Conservation (phyloP, 306 rosid genomes). For the Prunus armeniaca region DNA sequence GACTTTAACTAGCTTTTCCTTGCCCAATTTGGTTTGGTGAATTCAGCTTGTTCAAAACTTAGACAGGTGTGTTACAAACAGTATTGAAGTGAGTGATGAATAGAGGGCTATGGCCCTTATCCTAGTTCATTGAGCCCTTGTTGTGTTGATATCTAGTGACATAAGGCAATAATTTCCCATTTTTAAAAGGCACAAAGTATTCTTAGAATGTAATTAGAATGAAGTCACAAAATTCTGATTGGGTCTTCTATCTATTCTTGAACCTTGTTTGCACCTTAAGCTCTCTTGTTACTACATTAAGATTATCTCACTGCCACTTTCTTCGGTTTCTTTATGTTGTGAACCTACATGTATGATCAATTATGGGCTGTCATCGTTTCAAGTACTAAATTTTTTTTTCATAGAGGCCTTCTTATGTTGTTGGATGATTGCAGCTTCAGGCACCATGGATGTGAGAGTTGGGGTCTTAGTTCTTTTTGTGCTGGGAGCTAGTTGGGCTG, state of each 20-base stretch:
- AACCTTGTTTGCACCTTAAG: conserved; percentile 11
- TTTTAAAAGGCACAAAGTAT: not conserved
- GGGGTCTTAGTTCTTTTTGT: conserved; percentile 52
- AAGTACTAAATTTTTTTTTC: not conserved
- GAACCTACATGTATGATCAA: not conserved
- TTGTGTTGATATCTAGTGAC: not conserved
- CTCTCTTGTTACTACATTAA: not conserved
- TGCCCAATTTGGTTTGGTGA: not conserved
- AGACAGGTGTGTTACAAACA: not conserved
- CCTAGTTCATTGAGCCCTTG: not conserved
- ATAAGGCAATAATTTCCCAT: not conserved
- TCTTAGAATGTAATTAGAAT: not conserved
- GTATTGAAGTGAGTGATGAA: not conserved
- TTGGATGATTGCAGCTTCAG: conserved; percentile 26
- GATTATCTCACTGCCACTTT: not conserved
- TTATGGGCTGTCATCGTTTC: not conserved
- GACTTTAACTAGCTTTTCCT: not conserved
- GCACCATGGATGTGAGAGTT: conserved; percentile 50
- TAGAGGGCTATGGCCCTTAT: not conserved
- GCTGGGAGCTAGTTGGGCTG: conserved; percentile 53
- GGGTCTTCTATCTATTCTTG: not conserved
- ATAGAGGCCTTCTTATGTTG: not conserved
- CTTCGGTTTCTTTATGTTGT: not conserved
- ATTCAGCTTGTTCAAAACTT: not conserved
- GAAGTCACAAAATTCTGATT: not conserved